Evolutionary conservation across 768 basidiomycete genomes (phyloP).

Genomic region (Macrocybe gigantea): DNA sequence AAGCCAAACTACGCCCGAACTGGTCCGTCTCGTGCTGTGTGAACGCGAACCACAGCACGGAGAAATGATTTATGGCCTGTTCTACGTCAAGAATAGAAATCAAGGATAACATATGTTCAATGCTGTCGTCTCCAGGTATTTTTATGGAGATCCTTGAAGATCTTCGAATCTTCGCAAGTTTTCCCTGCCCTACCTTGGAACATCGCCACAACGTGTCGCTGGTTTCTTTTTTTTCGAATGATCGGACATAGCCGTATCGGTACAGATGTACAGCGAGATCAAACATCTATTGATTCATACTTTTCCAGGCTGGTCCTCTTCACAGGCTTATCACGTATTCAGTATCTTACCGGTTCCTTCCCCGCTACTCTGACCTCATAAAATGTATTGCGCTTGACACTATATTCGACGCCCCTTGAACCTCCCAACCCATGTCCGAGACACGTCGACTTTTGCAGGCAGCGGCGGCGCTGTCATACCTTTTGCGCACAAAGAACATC

Average conservation of each 20-base stretch:
- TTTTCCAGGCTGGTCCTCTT: constrained; percentile 36
- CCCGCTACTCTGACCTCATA: constrained; percentile 29
- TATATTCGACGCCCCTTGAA: too few species aligned
- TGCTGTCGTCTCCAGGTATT: too few species aligned
- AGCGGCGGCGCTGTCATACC: constrained; percentile 64
- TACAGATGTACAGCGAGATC: constrained; percentile 33
- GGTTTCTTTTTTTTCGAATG: constrained; percentile 21
- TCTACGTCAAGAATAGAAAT: too few species aligned
- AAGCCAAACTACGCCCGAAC: too few species aligned
- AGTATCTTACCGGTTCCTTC: constrained; percentile 28
- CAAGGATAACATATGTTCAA: too few species aligned
- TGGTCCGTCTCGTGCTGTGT: too few species aligned
- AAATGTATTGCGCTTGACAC: constrained; percentile 46
- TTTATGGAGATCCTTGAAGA: too few species aligned
- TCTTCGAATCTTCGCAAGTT: too few species aligned
- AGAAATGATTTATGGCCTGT: too few species aligned
- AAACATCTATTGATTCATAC: constrained; percentile 38
- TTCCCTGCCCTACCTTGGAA: constrained; percentile 15
- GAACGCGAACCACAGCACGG: too few species aligned
- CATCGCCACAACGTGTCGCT: constrained; percentile 35
- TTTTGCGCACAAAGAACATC: constrained; percentile 50
- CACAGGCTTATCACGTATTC: constrained; percentile 49
- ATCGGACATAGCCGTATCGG: constrained; percentile 45
- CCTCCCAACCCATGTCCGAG: constrained; percentile 51
- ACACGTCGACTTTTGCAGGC: constrained; percentile 73